Base-by-base conservation (phyloP, 345 rosid genomes). In the Salix purpurea region DNA sequence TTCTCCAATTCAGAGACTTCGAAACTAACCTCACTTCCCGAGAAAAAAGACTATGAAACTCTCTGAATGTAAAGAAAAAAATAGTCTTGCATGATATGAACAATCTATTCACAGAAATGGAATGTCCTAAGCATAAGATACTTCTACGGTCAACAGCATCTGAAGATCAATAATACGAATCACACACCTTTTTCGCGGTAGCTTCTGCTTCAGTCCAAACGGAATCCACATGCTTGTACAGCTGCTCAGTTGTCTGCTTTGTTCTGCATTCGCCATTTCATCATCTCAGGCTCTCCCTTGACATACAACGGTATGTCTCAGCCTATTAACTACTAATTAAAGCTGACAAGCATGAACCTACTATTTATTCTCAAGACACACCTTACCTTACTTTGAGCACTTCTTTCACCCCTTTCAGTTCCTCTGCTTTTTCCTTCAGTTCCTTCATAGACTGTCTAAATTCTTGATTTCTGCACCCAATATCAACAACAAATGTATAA, bases 151-250 rank as follows among this genome's bases (percentile, higher is more conserved):
- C 39, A 26, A n/a, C 16, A 60, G 23, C 67, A 70, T 15, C 66
- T 9, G 10, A 11, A 61, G 16, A 69, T 34, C 16, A 60, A 44
- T 39, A 32, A 70, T 71, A 74, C 21, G 40, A 66, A 74, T 21
- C 44, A 10, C 70, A 39, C 44, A 93, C 99, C 99, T 90, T 96
- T 82, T 91, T 96, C 6, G 91, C 99, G 11, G 96, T 88, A 62
- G 89, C 87, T 86, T 93, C 96, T 50, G 98, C 97, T 77, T 93
- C 99, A 0, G 89, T 86, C 99, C 97, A 93, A 69, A 70, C 91
- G 39, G 91, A 92, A 80, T 93, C 98, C 30, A 87, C 99, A 65
- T 87, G 96, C 81, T 88, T 91, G 87, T 91, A 91, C 28, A 96
- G 88, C 91, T 92, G 85, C 91, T 91, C 94, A 66, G 96, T 84